Base-by-base conservation (phyloP, 257 asterid genomes). In the Solanum bulbocastanum region DNA sequence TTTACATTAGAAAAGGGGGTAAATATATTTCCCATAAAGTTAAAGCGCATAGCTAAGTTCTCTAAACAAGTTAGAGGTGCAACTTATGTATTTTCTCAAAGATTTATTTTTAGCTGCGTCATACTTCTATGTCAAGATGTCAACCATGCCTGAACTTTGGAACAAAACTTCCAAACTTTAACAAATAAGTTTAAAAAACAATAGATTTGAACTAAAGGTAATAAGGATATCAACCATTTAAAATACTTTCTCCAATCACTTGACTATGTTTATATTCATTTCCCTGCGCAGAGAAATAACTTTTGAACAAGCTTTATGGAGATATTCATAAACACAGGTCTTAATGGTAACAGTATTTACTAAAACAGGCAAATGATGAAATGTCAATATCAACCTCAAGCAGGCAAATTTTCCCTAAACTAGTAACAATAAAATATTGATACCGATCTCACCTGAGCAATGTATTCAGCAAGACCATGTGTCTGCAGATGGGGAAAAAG, bases 381-480 rank as follows among this genome's bases (percentile, higher is more conserved):
- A 30, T 49, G 65, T 49, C 12, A 82, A 82, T 82, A 82, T 82
- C 86, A 81, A 81, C 36, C 27, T 49, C 32, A 82, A 82, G 32
- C 30, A 10, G 32, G 44, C 32, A 30, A 82, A 32, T 82, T 33
- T 30, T 49, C 71, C 66, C 32, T 82, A 49, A 18, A 49, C 69
- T 46, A 81, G 85, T 46, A 81, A 81, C 56, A 81, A 81, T 81
- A 81, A 81, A 82, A 52, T 32, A 46, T 49, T 66, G 25, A 86
- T 71, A 83, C 83, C 32, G 36, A 86, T 89, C 91, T 90, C 86
- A 96, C 99, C 99, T 94, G 98, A 69, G 99, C 99, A 86, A 96
- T 96, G 92, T 93, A 96, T 92, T 96, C 98, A 36, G 99, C 98
- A 74, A 96, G 90, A 58, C 96, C 99, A 71, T 95, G 98, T 32